Conservation (phyloP, 208 protist genomes). For the Naegleria gruberi region DNA sequence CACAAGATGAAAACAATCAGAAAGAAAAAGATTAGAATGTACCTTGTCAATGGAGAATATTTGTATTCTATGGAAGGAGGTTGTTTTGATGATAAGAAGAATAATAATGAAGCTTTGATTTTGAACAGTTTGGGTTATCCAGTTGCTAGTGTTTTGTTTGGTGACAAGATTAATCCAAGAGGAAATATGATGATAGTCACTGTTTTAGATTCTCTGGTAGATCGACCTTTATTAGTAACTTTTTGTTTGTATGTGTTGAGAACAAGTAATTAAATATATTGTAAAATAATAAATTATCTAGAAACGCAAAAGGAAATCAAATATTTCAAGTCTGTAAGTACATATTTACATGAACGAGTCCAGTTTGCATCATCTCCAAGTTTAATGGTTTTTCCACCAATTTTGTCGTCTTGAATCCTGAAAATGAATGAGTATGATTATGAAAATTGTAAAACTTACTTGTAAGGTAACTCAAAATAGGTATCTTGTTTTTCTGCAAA, state of each 20-base stretch:
- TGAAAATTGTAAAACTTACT: slow-evolving; percentile 9
- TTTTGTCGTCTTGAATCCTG: slow-evolving; percentile 46
- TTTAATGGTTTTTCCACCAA: slow-evolving; percentile 45
- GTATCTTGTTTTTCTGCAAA: slow-evolving; percentile 39
- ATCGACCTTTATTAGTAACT: not conserved
- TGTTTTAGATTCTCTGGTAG: not conserved
- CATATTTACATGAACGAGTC: slow-evolving; percentile 57
- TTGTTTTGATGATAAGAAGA: slow-evolving; percentile 27
- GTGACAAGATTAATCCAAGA: not conserved
- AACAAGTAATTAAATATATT: not conserved
- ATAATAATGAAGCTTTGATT: slow-evolving; percentile 27
- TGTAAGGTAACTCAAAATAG: slow-evolving; percentile 45
- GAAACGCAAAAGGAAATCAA: slow-evolving; percentile 16
- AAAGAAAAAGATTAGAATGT: slow-evolving; percentile 34
- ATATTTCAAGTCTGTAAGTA: slow-evolving; percentile 61
- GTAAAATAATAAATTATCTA: too few relatives aligned
- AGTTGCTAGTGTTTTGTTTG: slow-evolving; percentile 27
- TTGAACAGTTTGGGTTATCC: slow-evolving; percentile 15
- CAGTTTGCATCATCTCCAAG: slow-evolving; percentile 41
- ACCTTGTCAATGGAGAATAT: slow-evolving; percentile 10
- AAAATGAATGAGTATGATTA: not conserved
- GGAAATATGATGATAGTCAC: slow-evolving; percentile 9
- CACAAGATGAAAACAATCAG: slow-evolving; percentile 36
- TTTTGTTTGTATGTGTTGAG: slow-evolving; percentile 19
- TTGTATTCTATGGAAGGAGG: slow-evolving; percentile 33